Evolutionary conservation across 2,329 filamentous ascomycete genomes (phyloP).

Genomic region (Pseudohalonectria lignicola): DNA sequence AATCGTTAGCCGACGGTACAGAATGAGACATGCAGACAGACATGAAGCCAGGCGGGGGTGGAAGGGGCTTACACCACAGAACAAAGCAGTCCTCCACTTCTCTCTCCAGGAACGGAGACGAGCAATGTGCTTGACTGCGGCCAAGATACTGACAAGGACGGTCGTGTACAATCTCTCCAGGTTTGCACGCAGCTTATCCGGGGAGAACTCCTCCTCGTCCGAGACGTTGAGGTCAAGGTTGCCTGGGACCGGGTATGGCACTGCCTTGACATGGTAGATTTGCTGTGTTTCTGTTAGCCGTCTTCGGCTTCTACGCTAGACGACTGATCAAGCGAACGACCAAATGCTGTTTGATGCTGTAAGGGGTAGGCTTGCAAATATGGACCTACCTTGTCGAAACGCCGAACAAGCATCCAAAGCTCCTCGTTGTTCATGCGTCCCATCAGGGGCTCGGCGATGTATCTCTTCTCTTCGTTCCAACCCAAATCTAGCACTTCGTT

Average conservation of each 20-base stretch:
- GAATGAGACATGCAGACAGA: constrained; percentile 18
- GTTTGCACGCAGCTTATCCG: constrained; percentile 69
- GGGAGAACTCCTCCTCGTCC: constrained; percentile 74
- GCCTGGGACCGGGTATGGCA: constrained; percentile 46
- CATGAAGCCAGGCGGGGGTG: not conserved
- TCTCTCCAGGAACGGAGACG: constrained; percentile 74
- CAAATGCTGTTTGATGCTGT: too few relatives aligned
- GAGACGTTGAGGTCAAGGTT: constrained; percentile 71
- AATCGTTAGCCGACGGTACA: constrained; percentile 20
- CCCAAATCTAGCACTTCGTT: constrained; percentile 54
- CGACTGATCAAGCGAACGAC: too few relatives aligned
- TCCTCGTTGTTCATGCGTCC: constrained; percentile 62
- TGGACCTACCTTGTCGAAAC: constrained; percentile 62
- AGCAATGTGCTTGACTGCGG: constrained; percentile 61
- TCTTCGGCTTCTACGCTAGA: too few relatives aligned
- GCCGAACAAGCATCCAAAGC: constrained; percentile 58
- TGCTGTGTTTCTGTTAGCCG: too few relatives aligned
- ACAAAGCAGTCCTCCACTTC: constrained; percentile 52
- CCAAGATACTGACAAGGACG: constrained; percentile 55
- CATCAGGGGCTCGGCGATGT: constrained; percentile 49
- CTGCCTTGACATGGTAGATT: constrained; percentile 57
- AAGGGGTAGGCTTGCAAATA: too few relatives aligned
- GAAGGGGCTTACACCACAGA: constrained; percentile 29
- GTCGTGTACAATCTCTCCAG: constrained; percentile 76
- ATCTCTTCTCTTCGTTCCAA: constrained; percentile 51